Percentiles rank a stretch among this genome's conserved stretches.
Evolutionary conservation across 2,329 filamentous ascomycete genomes (phyloP).

Genomic region (Botryosphaeria agaves): DNA sequence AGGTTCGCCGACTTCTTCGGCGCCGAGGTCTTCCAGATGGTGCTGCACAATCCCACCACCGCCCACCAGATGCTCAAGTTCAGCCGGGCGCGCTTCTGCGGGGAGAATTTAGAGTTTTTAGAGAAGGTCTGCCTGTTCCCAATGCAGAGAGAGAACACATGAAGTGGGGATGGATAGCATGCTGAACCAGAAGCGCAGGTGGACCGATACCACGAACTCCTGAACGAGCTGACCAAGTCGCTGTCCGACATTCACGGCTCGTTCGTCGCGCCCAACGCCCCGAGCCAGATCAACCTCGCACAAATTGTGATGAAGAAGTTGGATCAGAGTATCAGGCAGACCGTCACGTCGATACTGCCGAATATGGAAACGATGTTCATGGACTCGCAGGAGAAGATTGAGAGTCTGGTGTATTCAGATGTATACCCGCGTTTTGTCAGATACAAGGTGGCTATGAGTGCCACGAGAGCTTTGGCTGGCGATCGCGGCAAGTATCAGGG

Average conservation of each 20-base stretch:
- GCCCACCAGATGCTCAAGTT: constrained; percentile 31
- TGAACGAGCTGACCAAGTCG: constrained; percentile 27
- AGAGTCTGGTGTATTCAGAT: constrained; percentile 25
- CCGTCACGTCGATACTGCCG: constrained; percentile 27
- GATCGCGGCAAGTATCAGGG: constrained; percentile 30
- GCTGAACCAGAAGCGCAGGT: constrained; percentile 11
- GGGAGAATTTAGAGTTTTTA: constrained; percentile 34
- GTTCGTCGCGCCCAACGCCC: constrained; percentile 20
- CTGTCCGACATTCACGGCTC: constrained; percentile 28
- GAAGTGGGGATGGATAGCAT: neutral
- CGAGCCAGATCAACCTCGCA: constrained; percentile 25
- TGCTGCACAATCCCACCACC: constrained; percentile 31
- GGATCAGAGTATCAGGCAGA: constrained; percentile 29
- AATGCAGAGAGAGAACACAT: neutral
- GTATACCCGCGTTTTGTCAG: constrained; percentile 37
- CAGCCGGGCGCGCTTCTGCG: constrained; percentile 28
- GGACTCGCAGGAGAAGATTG: constrained; percentile 26
- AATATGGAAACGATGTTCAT: constrained; percentile 27
- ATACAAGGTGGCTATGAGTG: constrained; percentile 31
- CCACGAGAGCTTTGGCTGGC: constrained; percentile 26
- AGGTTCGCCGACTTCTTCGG: constrained; percentile 28
- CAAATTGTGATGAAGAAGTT: constrained; percentile 22
- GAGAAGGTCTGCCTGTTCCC: constrained; percentile 27
- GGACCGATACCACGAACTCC: constrained; percentile 27
- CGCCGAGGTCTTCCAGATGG: constrained; percentile 31